Evolutionary conservation across 768 basidiomycete species (phyloP), one percentile per base, ranked within the genome.

Genomic region (Phlegmacium glaucopus): DNA sequence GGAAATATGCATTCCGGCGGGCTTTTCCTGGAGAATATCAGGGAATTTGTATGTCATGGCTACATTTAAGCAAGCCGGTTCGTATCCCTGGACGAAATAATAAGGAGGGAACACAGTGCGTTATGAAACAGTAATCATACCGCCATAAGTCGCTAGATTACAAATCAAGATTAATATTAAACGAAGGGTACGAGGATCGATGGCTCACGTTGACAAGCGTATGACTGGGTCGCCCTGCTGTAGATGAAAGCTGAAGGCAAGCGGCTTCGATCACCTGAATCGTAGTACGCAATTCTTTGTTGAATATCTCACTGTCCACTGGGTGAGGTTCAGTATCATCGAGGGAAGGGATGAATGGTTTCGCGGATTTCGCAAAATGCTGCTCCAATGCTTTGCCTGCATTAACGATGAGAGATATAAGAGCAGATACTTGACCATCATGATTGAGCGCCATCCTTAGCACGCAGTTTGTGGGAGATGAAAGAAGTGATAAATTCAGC

Each of bases 211-310:
- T 65, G 1, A 61, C 48, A 11, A 64, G 36, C 4, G 50, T 60
- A 46, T 61, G 55, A 27, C 49, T 51, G 1, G 64, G 64, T 3
- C 54, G 53, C 9, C 53, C 52, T 4, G 64, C 50, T 15, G 57
- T 50, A 8, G 60, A 54, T 9, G 46, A 53, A 4, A 66, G 57
- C 42, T 66, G 64, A 5, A 55, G 61, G 42, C 64, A 66, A 6
- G 64, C 64, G 9, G 57, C 64, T 40, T 66, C 62, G 11, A 66
- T 50, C 4, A 53, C 56, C 32, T 58, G 57, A 11, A 61, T 50
- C 4, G 62, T 58, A 32, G 52, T 38, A 12, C 60, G 45, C 42
- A 61, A 39, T 18, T 57, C 61, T 15, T 32, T 45, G 42, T 36
- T 42, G 13, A 43, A 49, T 17, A 53, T 40, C 18, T 46, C 18